phyloP scores from a whole-genome alignment of 75 land plant species.

The Cupressus sempervirens region DNA sequence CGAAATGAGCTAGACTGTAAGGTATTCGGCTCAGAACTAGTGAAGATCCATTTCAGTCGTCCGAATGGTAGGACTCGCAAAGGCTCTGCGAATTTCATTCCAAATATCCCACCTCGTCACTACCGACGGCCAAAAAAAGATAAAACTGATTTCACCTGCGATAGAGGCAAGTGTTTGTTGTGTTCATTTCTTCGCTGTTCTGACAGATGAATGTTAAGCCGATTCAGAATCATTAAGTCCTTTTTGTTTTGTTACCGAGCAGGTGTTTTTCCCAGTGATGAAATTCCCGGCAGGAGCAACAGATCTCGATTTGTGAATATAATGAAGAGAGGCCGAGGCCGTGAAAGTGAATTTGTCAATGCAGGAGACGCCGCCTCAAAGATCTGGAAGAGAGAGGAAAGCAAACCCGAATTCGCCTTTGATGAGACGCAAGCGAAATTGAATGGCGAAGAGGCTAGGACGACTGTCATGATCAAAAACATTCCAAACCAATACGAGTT shows the following conservation, averaged over 20 bases:
- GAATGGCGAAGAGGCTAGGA: conserved; percentile 24
- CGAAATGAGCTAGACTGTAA: conserved; percentile 22
- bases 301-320: too few relatives aligned
- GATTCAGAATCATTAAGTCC: too few relatives aligned
- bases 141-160: neutral
- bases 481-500: conserved; percentile 39
- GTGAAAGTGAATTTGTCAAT: neutral
- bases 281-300: too few relatives aligned
- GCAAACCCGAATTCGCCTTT: conserved; percentile 24
- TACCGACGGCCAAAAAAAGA: neutral
- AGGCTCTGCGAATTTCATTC: neutral
- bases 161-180: neutral
- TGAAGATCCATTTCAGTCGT: conserved; percentile 45
- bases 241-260: neutral
- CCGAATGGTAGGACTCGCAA: conserved; percentile 22
- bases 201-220: too few relatives aligned
- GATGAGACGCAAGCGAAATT: conserved; percentile 19
- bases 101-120: neutral
- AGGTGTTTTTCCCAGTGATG: neutral
- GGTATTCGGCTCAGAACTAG: conserved; percentile 22
- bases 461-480: conserved; percentile 38
- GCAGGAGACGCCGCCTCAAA: neutral
- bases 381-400: neutral
- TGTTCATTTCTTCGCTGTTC: too few relatives aligned
- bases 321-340: neutral